Conservation (phyloP, 352 stramenopile species). For the Globisporangium cylindrosporum region DNA sequence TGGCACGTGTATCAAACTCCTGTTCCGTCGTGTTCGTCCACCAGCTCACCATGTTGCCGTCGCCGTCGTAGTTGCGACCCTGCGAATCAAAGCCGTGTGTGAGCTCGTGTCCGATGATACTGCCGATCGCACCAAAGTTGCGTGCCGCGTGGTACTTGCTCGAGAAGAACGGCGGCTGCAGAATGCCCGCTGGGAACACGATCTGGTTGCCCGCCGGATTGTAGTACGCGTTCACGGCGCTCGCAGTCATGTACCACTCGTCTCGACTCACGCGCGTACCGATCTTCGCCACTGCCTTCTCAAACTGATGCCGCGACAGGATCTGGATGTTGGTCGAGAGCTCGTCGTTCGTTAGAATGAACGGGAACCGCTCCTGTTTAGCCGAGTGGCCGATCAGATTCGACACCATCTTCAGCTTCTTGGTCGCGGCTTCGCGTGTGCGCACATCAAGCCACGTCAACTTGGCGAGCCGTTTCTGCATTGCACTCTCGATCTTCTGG, state of each 20-base stretch:
- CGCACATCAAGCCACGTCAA: constrained; percentile 88
- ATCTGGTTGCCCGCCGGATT: constrained; percentile 84
- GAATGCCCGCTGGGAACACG: constrained; percentile 94
- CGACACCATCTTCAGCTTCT: constrained; percentile 86
- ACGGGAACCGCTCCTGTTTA: constrained; percentile 47
- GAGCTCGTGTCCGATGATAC: constrained; percentile 94
- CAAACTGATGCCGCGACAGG: constrained; percentile 44
- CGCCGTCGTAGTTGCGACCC: constrained; percentile 83
- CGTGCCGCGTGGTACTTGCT: constrained; percentile 74
- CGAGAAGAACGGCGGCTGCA: constrained; percentile 94
- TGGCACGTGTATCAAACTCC: constrained; percentile 62
- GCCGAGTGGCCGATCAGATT: constrained; percentile 69
- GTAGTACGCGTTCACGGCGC: constrained; percentile 92
- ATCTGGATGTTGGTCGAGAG: constrained; percentile 48
- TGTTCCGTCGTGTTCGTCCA: constrained; percentile 85
- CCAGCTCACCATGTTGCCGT: constrained; percentile 92
- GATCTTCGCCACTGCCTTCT: constrained; percentile 35
- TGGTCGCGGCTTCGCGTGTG: constrained; percentile 76
- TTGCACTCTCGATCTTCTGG: constrained; percentile 70
- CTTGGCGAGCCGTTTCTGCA: constrained; percentile 71
- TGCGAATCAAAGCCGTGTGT: constrained; percentile 95
- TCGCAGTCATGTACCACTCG: constrained; percentile 90
- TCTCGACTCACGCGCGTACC: constrained; percentile 48
- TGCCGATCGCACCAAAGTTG: constrained; percentile 93
- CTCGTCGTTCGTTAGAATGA: constrained; percentile 38